These are phyloP conservation scores for Fusarium staphyleae DNA, from an alignment of 2,329 filamentous ascomycete genomes.

Conservation along the genomic window DNA sequence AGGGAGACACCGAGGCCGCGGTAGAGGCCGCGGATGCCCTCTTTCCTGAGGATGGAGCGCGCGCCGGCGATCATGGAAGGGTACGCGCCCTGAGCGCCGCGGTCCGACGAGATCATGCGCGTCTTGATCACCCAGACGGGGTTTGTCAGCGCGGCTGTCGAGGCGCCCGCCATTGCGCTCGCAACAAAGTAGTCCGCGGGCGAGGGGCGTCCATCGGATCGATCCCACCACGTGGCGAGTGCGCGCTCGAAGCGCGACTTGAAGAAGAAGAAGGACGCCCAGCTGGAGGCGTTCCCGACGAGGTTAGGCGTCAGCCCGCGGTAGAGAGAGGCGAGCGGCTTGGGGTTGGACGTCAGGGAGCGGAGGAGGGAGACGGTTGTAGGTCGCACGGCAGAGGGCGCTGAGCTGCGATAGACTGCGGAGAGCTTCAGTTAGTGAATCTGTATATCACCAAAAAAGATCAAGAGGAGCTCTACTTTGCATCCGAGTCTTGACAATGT, in stretches of 20 bases:
- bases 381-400: constrained; percentile 48
- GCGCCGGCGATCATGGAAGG: constrained; percentile 76
- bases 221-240: constrained; percentile 45
- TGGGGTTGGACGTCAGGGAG: constrained; percentile 56
- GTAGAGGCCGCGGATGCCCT: constrained; percentile 85
- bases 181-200: constrained; percentile 82
- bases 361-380: constrained; percentile 63
- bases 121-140: constrained; percentile 99
- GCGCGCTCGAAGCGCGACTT: constrained; percentile 62
- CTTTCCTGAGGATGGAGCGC: constrained; percentile 68
- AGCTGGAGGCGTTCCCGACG: constrained; percentile 86
- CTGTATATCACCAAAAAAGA: too few species aligned
- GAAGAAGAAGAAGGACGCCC: constrained; percentile 91
- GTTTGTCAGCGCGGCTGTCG: constrained; percentile 86
- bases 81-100: constrained; percentile 78
- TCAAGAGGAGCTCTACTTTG: constrained; percentile 67
- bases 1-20: constrained; percentile 83
- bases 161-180: constrained; percentile 72
- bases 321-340: constrained; percentile 76
- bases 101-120: constrained; percentile 89
- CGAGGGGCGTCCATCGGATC: constrained; percentile 37
- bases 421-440: constrained; percentile 6
- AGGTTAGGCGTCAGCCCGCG: constrained; percentile 90
- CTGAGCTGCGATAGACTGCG: constrained; percentile 59
- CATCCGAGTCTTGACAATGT: constrained; percentile 95